These are phyloP conservation scores for Gossypium bickii DNA, from an alignment of 345 rosid species.

Conservation along the genomic window DNA sequence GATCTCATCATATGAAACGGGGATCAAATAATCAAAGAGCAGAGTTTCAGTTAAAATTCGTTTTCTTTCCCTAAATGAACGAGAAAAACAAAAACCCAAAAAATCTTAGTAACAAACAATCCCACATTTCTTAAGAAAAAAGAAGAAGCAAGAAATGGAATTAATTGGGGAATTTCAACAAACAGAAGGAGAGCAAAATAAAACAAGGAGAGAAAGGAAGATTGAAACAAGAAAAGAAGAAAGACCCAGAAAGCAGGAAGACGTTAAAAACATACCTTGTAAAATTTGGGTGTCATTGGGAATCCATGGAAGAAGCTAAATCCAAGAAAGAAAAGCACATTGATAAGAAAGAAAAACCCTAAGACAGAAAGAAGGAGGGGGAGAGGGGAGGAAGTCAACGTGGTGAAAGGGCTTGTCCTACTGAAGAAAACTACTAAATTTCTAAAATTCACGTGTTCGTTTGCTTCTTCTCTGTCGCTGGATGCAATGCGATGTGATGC, in stretches of 20 bases:
- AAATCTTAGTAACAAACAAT: background rate
- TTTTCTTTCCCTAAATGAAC: background rate
- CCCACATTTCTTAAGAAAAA: background rate
- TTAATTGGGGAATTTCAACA: background rate
- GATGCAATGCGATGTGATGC: background rate
- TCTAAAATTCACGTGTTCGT: conserved; percentile 11
- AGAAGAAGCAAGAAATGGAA: background rate
- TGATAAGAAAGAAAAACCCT: background rate
- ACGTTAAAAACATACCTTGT: background rate
- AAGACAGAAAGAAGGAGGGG: background rate
- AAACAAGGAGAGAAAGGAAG: background rate
- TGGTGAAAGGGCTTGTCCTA: background rate
- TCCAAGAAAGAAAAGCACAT: conserved; percentile 1
- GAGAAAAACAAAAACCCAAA: background rate
- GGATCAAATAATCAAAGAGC: conserved; percentile 1
- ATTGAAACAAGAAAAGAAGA: background rate
- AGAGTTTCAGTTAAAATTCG: background rate
- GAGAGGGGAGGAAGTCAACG: conserved; percentile 18
- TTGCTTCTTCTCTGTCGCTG: conserved; percentile 2
- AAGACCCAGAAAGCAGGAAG: background rate
- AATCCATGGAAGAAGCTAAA: background rate
- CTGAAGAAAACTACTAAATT: conserved; percentile 1
- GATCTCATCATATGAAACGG: background rate
- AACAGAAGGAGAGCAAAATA: background rate
- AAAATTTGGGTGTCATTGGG: background rate